Evolutionary conservation across 2,329 filamentous ascomycete genomes (phyloP).

Genomic region (Neofusicoccum kwambonambiense): DNA sequence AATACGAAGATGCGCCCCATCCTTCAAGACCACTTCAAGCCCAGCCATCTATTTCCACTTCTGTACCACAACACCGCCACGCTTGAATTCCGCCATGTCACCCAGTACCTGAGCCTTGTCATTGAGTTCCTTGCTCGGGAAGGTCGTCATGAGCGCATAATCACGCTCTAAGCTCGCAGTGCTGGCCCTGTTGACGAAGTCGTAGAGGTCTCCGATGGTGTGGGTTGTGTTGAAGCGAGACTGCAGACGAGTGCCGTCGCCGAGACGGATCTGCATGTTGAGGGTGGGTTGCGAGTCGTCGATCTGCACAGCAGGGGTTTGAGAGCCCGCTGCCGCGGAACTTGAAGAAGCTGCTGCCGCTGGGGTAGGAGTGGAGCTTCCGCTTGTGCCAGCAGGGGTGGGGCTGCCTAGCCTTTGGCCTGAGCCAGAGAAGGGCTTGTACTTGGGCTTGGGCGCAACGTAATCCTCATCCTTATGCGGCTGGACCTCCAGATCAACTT

Average conservation of each 20-base stretch:
- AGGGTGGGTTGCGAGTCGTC: slow-evolving; percentile 68
- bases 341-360: slow-evolving; percentile 31
- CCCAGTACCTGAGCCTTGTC: slow-evolving; percentile 57
- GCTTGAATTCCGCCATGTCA: slow-evolving; percentile 51
- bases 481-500: slow-evolving; percentile 73
- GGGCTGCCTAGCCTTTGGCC: slow-evolving; percentile 76
- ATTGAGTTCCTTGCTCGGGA: slow-evolving; percentile 76
- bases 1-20: too few species aligned
- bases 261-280: slow-evolving; percentile 73
- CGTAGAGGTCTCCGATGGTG: slow-evolving; percentile 75
- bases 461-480: slow-evolving; percentile 75
- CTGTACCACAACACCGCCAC: slow-evolving; percentile 56
- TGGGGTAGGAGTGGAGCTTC: slow-evolving; percentile 35
- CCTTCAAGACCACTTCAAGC: too few species aligned
- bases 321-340: slow-evolving; percentile 19
- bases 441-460: slow-evolving; percentile 69
- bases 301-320: slow-evolving; percentile 47
- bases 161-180: slow-evolving; percentile 56
- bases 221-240: slow-evolving; percentile 79
- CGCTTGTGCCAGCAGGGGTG: slow-evolving; percentile 61
- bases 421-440: slow-evolving; percentile 70
- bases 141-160: slow-evolving; percentile 78
- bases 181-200: slow-evolving; percentile 67
- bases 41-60: slow-evolving; percentile 46
- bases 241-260: slow-evolving; percentile 73